A percentile compares a stretch with the other conserved stretches of the same genome.
These are phyloP conservation scores for Pseudonectria buxi DNA, from an alignment of 2,329 filamentous ascomycete genomes.

Conservation along the genomic window DNA sequence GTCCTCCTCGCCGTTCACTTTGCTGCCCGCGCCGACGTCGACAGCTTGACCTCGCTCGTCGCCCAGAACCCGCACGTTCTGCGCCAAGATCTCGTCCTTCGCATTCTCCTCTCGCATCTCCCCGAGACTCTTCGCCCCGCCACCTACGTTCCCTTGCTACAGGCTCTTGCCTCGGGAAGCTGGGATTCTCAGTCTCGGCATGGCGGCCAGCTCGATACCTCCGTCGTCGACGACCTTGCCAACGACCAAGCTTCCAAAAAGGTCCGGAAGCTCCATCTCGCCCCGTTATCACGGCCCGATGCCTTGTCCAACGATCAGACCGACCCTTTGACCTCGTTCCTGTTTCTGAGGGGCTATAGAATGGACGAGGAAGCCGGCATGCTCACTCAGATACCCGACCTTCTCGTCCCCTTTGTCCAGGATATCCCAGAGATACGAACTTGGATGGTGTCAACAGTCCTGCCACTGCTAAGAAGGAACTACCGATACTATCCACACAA, in stretches of 20 bases:
- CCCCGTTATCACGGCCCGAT: slow-evolving; percentile 47
- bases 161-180: slow-evolving; percentile 46
- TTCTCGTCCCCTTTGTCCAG: slow-evolving; percentile 62
- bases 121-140: slow-evolving; percentile 62
- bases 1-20: slow-evolving; percentile 67
- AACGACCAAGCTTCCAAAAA: slow-evolving; percentile 59
- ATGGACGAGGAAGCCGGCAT: slow-evolving; percentile 70
- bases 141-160: slow-evolving; percentile 56
- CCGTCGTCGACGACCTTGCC: slow-evolving; percentile 50
- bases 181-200: slow-evolving; percentile 33
- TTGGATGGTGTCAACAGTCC: slow-evolving; percentile 62
- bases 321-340: slow-evolving; percentile 55
- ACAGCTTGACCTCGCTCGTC: slow-evolving; percentile 54
- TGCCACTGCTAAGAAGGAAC: slow-evolving; percentile 63
- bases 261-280: slow-evolving; percentile 55
- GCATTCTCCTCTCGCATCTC: slow-evolving; percentile 69
- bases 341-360: slow-evolving; percentile 60
- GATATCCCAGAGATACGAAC: slow-evolving; percentile 53
- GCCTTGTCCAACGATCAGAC: slow-evolving; percentile 40
- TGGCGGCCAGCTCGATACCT: slow-evolving; percentile 45
- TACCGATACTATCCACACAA: slow-evolving; percentile 60
- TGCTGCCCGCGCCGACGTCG: slow-evolving; percentile 58
- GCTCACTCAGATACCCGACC: slow-evolving; percentile 57
- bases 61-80: slow-evolving; percentile 51
- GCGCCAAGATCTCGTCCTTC: slow-evolving; percentile 57